A percentile compares a stretch with the other conserved stretches of the same genome.
phyloP scores from a whole-genome alignment of 1,284 basidiomycete species.

The Chiua sp. region DNA sequence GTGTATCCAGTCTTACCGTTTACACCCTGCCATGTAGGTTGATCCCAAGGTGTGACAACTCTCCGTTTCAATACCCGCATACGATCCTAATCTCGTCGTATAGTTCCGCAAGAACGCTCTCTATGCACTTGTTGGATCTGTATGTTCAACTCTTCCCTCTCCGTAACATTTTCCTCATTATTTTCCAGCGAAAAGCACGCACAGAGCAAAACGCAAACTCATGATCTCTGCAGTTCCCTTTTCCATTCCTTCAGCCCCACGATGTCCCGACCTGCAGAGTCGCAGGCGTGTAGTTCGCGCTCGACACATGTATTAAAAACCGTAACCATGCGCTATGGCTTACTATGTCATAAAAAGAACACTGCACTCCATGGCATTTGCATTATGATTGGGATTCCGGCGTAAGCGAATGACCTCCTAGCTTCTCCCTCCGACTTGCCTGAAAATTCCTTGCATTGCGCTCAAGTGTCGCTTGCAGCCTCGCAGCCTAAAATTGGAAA shows the following conservation, averaged over 20 bases:
- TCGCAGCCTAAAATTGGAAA: slow-evolving; percentile 48
- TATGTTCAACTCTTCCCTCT: slow-evolving; percentile 46
- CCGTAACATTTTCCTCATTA: slow-evolving; percentile 3
- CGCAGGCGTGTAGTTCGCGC: slow-evolving; percentile 16
- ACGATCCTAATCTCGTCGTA: slow-evolving; percentile 13
- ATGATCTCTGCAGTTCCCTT: slow-evolving; percentile 36
- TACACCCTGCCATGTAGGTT: slow-evolving; percentile 60
- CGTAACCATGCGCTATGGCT: slow-evolving; percentile 27
- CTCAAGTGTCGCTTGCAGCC: slow-evolving; percentile 62
- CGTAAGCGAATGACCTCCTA: slow-evolving; percentile 27
- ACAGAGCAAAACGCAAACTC: slow-evolving; percentile 57
- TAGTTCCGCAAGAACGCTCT: slow-evolving; percentile 90
- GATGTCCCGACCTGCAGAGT: slow-evolving; percentile 16
- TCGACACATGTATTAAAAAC: slow-evolving; percentile 30
- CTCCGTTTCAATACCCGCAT: background rate
- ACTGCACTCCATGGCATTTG: slow-evolving; percentile 13
- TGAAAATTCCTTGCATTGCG: slow-evolving; percentile 56
- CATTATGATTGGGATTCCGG: slow-evolving; percentile 20
- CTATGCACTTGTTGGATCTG: slow-evolving; percentile 80
- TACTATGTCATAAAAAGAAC: slow-evolving; percentile 16
- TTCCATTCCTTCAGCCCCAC: slow-evolving; percentile 1
- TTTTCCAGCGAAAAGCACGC: slow-evolving; percentile 65
- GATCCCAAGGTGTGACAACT: slow-evolving; percentile 75
- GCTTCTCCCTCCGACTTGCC: slow-evolving; percentile 33
- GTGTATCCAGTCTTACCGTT: slow-evolving; percentile 5